These are phyloP conservation scores for Harringtonia lauricola DNA, from an alignment of 2,329 filamentous ascomycete genomes.

Conservation along the genomic window DNA sequence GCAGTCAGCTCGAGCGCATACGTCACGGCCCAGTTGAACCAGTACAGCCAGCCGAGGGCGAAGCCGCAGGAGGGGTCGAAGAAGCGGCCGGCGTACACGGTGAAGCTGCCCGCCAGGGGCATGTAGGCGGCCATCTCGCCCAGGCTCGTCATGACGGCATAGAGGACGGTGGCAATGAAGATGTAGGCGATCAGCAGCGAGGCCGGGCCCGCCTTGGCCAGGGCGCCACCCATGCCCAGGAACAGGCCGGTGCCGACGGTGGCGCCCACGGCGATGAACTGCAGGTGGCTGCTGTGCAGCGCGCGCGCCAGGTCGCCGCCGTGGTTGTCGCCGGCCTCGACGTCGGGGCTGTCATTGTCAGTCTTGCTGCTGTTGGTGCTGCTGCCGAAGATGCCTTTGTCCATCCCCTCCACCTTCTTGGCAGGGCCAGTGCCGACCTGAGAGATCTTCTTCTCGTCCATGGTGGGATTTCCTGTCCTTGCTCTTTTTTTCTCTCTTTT, in stretches of 20 bases:
- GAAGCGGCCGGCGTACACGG: conserved; percentile 64
- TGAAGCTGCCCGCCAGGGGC: conserved; percentile 66
- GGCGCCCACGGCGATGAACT: conserved; percentile 31
- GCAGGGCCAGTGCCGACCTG: not conserved
- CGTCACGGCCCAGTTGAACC: conserved; percentile 47
- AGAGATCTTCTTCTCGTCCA: not conserved
- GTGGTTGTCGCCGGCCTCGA: not conserved
- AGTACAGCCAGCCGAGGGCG: conserved; percentile 75
- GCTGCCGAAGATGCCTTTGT: too few species aligned
- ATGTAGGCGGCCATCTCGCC: conserved; percentile 69
- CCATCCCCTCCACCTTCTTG: not conserved
- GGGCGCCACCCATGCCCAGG: conserved; percentile 51
- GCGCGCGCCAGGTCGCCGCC: conserved; percentile 19
- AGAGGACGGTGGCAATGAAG: conserved; percentile 62
- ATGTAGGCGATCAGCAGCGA: conserved; percentile 56
- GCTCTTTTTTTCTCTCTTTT: too few species aligned
- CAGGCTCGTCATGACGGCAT: conserved; percentile 59
- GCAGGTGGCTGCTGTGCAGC: conserved; percentile 21
- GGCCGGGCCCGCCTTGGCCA: conserved; percentile 53
- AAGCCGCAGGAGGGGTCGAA: conserved; percentile 63
- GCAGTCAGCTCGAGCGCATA: conserved; percentile 59
- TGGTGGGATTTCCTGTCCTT: not conserved
- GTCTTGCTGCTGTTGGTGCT: not conserved
- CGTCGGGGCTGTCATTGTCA: not conserved
- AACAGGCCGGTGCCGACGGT: conserved; percentile 66